Base-by-base conservation (phyloP, 2,329 filamentous ascomycete genomes). In the Penicillium hesseltinei region DNA sequence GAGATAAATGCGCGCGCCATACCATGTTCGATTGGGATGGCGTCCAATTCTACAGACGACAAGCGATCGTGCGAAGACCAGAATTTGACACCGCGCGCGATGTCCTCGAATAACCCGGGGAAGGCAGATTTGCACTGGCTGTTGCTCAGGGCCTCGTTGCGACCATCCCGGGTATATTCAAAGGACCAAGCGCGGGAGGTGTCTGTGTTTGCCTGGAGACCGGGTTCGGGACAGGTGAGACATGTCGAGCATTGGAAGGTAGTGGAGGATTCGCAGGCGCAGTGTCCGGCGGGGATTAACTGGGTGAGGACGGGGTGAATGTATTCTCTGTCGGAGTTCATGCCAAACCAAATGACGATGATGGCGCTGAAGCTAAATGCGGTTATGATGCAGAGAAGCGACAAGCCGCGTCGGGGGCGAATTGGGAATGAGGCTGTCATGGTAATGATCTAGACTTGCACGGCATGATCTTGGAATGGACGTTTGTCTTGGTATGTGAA, bases 211-310 rank as follows among this genome's bases (percentile, higher is more conserved):
- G 61, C 56, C 54, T 57, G 59, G 7, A 65, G 21, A 9, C 44
- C 52, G 4, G 57, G 40, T 25, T 66, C 57, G 27, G 69, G 61
- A 38, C 69, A 73, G 8, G 66, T 65, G 23, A 75, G 58, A 55
- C 72, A 74, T 45, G 66, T 74, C 5, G 69, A 63, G 59, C 74
- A 76, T 56, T 75, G 66, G 59, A 75, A 76, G 35, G 69, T 72
- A 6, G 73, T 75, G 2, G 73, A 73, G n/a, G 69, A 68, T 56
- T 71, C 59, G 57, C 73, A 75, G 36, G 73, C 70, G 58, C 72
- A 75, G 55, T 76, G 73, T 13, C 74, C 73, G 9, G 73, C 73
- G 47, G 73, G 73, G 49, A 76, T 73, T 9, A 75, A 56, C 45
- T 76, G 73, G 6, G 71, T 75, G 48, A 76, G 63, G 29, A 75